Conservation (phyloP, 306 rosid species). For the Pyrus pyrifolia region DNA sequence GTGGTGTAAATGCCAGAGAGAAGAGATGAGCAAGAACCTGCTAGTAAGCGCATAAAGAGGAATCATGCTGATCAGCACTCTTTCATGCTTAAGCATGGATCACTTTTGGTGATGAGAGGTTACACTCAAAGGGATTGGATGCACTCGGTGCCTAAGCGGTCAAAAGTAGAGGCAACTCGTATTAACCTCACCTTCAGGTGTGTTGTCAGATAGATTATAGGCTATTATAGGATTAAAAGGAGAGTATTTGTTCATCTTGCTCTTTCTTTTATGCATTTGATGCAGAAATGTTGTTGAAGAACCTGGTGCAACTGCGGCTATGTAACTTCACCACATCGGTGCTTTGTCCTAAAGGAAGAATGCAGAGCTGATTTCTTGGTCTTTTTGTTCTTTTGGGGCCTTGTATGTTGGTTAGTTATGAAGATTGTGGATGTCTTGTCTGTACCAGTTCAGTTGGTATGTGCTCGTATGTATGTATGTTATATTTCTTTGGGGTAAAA, state of each 20-base stretch:
- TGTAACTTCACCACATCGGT: background rate
- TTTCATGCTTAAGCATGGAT: conserved; percentile 75
- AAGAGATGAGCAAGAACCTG: conserved; percentile 43
- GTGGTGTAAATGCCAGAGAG: conserved; percentile 23
- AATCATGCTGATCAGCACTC: conserved; percentile 47
- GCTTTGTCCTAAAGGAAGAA: background rate
- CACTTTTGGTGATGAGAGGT: conserved; percentile 85
- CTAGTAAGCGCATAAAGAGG: conserved; percentile 57
- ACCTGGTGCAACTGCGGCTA: background rate
- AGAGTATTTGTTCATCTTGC: background rate
- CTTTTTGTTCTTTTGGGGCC: background rate
- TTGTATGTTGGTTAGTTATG: background rate
- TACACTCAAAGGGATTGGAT: conserved; percentile 92
- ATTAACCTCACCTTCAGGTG: conserved; percentile 91
- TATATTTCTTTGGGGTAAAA: background rate
- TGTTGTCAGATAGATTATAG: conserved; percentile 29
- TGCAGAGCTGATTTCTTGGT: background rate
- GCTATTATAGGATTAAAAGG: background rate
- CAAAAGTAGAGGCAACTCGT: conserved; percentile 66
- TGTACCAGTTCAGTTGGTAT: background rate
- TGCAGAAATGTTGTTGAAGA: background rate
- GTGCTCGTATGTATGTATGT: background rate
- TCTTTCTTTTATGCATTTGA: background rate
- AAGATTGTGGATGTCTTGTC: background rate
- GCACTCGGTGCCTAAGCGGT: conserved; percentile 83